Evolutionary conservation across 345 rosid genomes (phyloP), one percentile per base, ranked within the genome.

Genomic region (Streptanthus diversifolius): DNA sequence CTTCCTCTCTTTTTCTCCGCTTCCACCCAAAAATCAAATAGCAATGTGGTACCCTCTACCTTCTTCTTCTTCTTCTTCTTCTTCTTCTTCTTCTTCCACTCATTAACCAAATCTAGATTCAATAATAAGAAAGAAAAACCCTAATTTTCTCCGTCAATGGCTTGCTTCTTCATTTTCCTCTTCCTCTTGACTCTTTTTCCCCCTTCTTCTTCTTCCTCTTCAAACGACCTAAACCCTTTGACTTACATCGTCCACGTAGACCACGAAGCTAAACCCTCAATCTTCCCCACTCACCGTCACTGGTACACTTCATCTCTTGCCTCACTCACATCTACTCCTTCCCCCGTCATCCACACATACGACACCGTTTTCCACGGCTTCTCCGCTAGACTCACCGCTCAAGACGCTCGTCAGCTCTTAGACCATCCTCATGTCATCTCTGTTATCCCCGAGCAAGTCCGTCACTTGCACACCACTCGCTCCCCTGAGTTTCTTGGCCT

Each of bases 401-500:
- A 74, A 27, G 85, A 81, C 19, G 92, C 91, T 25, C 18, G 40
- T 6, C 57, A 69, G 13, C 85, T 93, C 66, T 25, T 73, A 43
- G 48, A 77, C 14, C 79, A 84, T 18, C 86, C 95, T 36, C 77
- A 88, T 6, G 76, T 95, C 58, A 69, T 90, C 75, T 77, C 95
- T 9, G 81, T 91, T 29, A 79, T 91, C 29, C 93, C 91, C 1
- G 99, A 95, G 64, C 93, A 81, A 44, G 87, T 88, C 24, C 83
- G 97, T 24, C 84, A 70, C 43, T 73, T 85, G 29, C 89, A 91
- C 74, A 91, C 99, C 43, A 95, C 98, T 6, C 89, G 98, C 19
- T 95, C 99, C 27, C 99, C 99, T 8, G 89, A 85, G 81, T 91
- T 95, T 68, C 87, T 95, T 11, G 99, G 99, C 4, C 87, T 95